Evolutionary conservation across 495 filamentous ascomycete genomes (phyloP).

Genomic region (Aspergillus olivimuriae): DNA sequence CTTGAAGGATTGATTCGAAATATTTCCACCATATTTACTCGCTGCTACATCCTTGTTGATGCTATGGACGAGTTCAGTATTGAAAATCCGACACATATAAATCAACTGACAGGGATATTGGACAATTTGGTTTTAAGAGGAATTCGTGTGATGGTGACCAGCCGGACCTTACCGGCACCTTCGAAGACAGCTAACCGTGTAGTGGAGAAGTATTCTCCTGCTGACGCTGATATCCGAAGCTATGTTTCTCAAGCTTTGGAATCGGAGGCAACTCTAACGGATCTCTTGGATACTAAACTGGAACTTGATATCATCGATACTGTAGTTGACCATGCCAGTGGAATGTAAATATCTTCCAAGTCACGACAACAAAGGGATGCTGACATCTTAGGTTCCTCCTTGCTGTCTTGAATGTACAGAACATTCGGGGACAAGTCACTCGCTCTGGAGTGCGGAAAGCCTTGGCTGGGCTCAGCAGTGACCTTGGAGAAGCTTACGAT

Average conservation of each 20-base stretch:
- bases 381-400: conserved; percentile 6
- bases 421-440: conserved; percentile 4
- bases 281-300: neutral
- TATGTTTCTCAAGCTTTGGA: neutral
- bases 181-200: too few species aligned
- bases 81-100: neutral
- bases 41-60: conserved; percentile 1
- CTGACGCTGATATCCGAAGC: neutral
- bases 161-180: neutral
- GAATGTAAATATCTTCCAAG: conserved; percentile 1
- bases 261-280: neutral
- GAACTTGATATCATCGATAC: neutral
- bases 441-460: conserved; percentile 2
- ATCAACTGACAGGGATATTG: neutral
- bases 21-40: neutral
- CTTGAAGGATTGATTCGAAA: neutral
- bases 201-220: neutral
- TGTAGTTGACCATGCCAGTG: conserved; percentile 1
- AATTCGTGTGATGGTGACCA: neutral
- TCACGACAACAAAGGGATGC: neutral
- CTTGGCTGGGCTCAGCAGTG: neutral
- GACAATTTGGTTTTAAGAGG: neutral
- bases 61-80: conserved; percentile 4
- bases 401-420: conserved; percentile 7
- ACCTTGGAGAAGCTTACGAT: conserved; percentile 4